Evolutionary conservation across 2,329 filamentous ascomycete genomes (phyloP), one percentile per base, ranked within the genome.

Genomic region (Penicillium sp.): DNA sequence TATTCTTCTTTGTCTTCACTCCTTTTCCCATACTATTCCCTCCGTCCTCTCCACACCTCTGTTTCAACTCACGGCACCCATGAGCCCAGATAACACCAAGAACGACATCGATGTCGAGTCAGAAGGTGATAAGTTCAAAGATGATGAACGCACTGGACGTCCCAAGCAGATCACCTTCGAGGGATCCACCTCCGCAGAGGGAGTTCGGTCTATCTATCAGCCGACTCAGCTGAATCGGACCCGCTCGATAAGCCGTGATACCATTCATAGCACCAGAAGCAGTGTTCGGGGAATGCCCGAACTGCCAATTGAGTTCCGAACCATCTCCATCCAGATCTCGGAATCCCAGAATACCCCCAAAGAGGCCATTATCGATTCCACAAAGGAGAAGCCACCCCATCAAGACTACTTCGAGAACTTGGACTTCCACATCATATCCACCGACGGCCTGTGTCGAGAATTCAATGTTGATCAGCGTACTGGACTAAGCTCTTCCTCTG

Each of bases 351-450:
- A 65, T 34, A 62, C 60, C 27, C 61, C 65, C 15, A 68, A 71
- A 25, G 63, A 72, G 8, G 56, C 56, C 3, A 29, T 58, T 15
- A 34, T 38, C 12, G 58, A 60, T 8, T 16, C 42, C 6, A 37
- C 56, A 23, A 54, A 61, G 27, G 55, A 61, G 27, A 62, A 60
- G 42, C 40, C 59, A 7, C 61, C 55, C 2, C 54, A 64, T n/a
- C 62, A 63, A 42, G 60, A 80, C 52, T 80, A 86, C 59, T 79
- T 87, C 51, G 82, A 80, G 48, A 78, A 80, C 55, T 77, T 90
- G 47, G 84, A 89, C 65, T 89, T 87, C 82, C 88, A 91, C 66
- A 84, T 75, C 0, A 73, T 88, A 16, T 66, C 81, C 0, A 63
- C 79, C 12, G 76, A 84, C 1, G 81, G 86, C 50, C 75, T 89